phyloP scores from a whole-genome alignment of 148 eudicot species.

The Vaccinium vitisidaea region DNA sequence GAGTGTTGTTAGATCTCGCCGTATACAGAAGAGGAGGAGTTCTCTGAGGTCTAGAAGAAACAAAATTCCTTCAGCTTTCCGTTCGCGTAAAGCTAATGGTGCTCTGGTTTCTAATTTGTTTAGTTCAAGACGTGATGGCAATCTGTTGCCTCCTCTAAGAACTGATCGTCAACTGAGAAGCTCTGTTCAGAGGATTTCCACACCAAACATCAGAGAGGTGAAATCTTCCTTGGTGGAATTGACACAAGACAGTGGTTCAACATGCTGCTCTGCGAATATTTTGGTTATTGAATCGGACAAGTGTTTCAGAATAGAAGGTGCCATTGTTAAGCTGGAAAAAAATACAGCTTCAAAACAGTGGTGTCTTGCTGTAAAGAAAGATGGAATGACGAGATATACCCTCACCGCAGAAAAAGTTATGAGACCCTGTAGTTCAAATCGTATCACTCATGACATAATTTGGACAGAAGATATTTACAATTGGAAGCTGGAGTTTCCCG shows the following conservation, averaged over 20 bases:
- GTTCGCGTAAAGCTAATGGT: slow-evolving; percentile 37
- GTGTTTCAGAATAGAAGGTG: slow-evolving; percentile 72
- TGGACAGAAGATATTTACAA: slow-evolving; percentile 58
- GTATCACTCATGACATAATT: slow-evolving; percentile 55
- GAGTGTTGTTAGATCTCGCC: slow-evolving; percentile 35
- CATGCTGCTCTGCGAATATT: slow-evolving; percentile 55
- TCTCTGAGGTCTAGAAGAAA: slow-evolving; percentile 62
- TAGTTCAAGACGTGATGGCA: slow-evolving; percentile 25
- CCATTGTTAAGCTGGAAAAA: slow-evolving; percentile 49
- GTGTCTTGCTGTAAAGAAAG: slow-evolving; percentile 59
- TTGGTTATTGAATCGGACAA: slow-evolving; percentile 66
- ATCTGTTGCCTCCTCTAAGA: slow-evolving; percentile 13
- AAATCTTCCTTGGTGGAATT: slow-evolving; percentile 33
- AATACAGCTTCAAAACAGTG: slow-evolving; percentile 50
- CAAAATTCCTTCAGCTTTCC: slow-evolving; percentile 41
- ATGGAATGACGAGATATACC: slow-evolving; percentile 41
- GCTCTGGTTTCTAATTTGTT: slow-evolving; percentile 26
- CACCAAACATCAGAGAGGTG: slow-evolving; percentile 25
- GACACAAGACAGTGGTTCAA: slow-evolving; percentile 40
- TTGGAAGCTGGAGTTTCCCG: slow-evolving; percentile 85
- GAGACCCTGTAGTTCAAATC: slow-evolving; percentile 58
- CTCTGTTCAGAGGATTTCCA: slow-evolving; percentile 29
- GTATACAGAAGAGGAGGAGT: slow-evolving; percentile 61
- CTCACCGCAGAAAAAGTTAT: slow-evolving; percentile 48
- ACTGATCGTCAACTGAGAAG: slow-evolving; percentile 32